phyloP scores from a whole-genome alignment of 2,329 filamentous ascomycete genomes.

The Chaetoscypha palmicola region DNA sequence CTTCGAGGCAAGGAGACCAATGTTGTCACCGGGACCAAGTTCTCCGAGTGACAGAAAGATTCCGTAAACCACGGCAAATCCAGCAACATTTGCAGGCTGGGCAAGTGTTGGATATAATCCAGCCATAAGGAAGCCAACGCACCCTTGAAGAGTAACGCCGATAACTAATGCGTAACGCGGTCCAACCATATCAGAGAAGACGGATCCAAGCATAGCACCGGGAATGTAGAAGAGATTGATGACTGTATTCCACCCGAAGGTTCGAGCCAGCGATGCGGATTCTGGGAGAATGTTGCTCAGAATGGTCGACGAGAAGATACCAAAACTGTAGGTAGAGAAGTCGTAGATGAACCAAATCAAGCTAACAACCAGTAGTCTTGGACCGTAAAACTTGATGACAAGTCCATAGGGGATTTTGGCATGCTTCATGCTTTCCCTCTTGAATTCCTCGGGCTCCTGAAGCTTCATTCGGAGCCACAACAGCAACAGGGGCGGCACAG shows the following conservation, averaged over 20 bases:
- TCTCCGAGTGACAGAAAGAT: conserved; percentile 74
- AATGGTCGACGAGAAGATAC: conserved; percentile 76
- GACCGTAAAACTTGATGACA: conserved; percentile 63
- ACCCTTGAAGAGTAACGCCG: conserved; percentile 64
- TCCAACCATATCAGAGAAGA: conserved; percentile 70
- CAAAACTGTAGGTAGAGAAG: conserved; percentile 67
- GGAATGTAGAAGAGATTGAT: conserved; percentile 87
- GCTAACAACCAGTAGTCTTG: conserved; percentile 61
- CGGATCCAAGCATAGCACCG: conserved; percentile 70
- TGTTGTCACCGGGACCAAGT: conserved; percentile 84
- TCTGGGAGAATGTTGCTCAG: conserved; percentile 49
- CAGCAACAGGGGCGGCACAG: conserved; percentile 68
- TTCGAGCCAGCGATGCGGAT: conserved; percentile 66
- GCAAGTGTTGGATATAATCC: conserved; percentile 73
- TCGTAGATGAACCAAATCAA: conserved; percentile 83
- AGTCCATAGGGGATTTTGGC: conserved; percentile 48
- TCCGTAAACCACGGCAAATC: conserved; percentile 72
- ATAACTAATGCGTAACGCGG: conserved; percentile 66
- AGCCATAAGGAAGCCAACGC: conserved; percentile 76
- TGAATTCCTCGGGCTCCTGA: conserved; percentile 72
- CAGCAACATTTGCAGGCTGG: conserved; percentile 58
- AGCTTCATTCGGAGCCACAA: conserved; percentile 66
- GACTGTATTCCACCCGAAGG: conserved; percentile 83
- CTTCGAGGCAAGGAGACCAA: conserved; percentile 79
- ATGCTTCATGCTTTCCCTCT: conserved; percentile 34